A percentile compares a stretch with the other conserved stretches of the same genome.
Evolutionary conservation across 2,329 filamentous ascomycete genomes (phyloP).

Genomic region (Arthroderma sp.): DNA sequence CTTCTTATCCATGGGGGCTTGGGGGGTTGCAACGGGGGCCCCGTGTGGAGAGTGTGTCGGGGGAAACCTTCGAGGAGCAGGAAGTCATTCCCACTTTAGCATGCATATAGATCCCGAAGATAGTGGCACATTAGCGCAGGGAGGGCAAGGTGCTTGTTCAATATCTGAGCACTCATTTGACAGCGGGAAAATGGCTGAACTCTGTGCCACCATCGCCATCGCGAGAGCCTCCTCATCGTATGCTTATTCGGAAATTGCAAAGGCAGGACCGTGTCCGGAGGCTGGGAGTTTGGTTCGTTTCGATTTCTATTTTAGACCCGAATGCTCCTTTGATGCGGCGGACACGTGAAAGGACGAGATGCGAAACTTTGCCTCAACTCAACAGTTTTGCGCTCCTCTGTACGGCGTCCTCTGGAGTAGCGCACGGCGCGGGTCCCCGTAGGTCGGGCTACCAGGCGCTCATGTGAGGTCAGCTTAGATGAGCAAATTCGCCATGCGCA

Average conservation of each 20-base stretch:
- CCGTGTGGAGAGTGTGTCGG: slow-evolving; percentile 4
- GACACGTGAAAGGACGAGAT: background rate
- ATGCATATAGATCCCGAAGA: slow-evolving; percentile 3
- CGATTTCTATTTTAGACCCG: background rate
- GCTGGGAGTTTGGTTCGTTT: background rate
- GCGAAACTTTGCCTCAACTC: background rate
- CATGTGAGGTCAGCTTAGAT: no score
- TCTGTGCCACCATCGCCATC: background rate
- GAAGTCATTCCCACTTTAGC: slow-evolving; percentile 1
- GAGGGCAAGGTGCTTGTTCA: background rate
- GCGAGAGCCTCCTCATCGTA: background rate
- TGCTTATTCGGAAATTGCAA: slow-evolving; percentile 5
- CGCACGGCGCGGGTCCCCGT: background rate
- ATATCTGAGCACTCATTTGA: slow-evolving; percentile 3
- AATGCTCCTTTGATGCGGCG: background rate
- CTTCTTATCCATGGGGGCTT: background rate
- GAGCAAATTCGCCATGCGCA: no score
- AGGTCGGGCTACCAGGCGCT: background rate
- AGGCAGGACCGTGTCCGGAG: background rate
- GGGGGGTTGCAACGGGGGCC: slow-evolving; percentile 3
- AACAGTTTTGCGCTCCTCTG: background rate
- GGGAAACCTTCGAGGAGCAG: background rate
- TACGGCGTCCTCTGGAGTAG: background rate
- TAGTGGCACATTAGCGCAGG: slow-evolving; percentile 3
- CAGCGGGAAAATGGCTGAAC: slow-evolving; percentile 1